Conservation (phyloP, 306 rosid species). For the Fragaria ananassa region DNA sequence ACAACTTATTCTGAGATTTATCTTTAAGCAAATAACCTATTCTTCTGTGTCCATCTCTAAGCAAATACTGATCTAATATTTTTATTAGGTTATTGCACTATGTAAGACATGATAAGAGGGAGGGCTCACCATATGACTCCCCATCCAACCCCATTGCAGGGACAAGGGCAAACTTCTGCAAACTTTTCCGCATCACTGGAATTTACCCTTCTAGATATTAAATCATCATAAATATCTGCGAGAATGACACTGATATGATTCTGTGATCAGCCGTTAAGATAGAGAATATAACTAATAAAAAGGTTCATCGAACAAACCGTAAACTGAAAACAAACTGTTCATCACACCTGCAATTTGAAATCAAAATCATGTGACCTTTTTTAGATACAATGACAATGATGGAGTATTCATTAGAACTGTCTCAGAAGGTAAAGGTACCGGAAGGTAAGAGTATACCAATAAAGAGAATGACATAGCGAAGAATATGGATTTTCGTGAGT, state of each 20-base stretch:
- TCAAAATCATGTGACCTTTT: conserved; percentile 17
- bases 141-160: conserved; percentile 91
- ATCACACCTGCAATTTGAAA: conserved; percentile 76
- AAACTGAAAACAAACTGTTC: conserved; percentile 97
- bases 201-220: conserved; percentile 86
- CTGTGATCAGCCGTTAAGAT: conserved; percentile 17
- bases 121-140: conserved; percentile 84
- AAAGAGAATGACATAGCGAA: conserved; percentile 87
- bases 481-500: conserved; percentile 66
- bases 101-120: conserved; percentile 1
- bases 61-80: neutral
- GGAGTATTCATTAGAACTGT: conserved; percentile 11
- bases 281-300: neutral
- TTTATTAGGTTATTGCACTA: neutral
- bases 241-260: conserved; percentile 8
- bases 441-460: conserved; percentile 54
- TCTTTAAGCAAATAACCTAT: neutral
- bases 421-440: conserved; percentile 19
- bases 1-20: neutral
- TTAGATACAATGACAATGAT: neutral
- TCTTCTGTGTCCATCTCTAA: neutral
- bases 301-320: conserved; percentile 50
- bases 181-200: conserved; percentile 97
- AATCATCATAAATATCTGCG: conserved; percentile 85
- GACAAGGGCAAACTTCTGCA: conserved; percentile 95